Percentiles rank a stretch among this genome's conserved stretches.
phyloP scores from a whole-genome alignment of 2,329 filamentous ascomycete species.

The Talaromyces piceae region DNA sequence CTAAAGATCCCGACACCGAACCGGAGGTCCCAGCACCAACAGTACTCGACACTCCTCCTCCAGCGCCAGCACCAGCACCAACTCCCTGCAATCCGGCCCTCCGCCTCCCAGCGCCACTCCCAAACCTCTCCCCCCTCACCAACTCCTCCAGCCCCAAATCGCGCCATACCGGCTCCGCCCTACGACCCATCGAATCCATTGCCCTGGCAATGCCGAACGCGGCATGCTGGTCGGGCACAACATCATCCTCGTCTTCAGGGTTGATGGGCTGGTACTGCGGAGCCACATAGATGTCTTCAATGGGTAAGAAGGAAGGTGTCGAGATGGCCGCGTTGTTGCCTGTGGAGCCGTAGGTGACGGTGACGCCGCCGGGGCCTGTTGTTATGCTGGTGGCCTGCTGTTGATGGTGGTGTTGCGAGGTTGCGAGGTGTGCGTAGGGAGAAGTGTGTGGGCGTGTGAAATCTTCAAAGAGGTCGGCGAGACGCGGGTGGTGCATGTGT shows the following conservation, averaged over 20 bases:
- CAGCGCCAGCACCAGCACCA: slow-evolving; percentile 17
- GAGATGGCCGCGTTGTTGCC: slow-evolving; percentile 22
- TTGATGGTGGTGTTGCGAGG: slow-evolving; percentile 11
- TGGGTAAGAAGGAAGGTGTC: slow-evolving; percentile 39
- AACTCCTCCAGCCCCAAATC: slow-evolving; percentile 51
- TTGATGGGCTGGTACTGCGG: slow-evolving; percentile 56
- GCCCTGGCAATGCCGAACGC: slow-evolving; percentile 59
- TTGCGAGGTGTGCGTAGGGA: slow-evolving; percentile 14
- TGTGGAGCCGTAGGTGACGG: slow-evolving; percentile 22
- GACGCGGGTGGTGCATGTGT: slow-evolving; percentile 42
- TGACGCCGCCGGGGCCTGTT: background rate
- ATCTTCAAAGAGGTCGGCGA: slow-evolving; percentile 45
- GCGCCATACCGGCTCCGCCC: slow-evolving; percentile 49
- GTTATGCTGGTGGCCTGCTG: slow-evolving; percentile 14
- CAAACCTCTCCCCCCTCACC: slow-evolving; percentile 25
- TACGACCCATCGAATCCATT: slow-evolving; percentile 38
- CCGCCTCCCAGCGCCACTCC: background rate
- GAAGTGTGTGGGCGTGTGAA: slow-evolving; percentile 40
- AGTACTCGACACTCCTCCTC: slow-evolving; percentile 7
- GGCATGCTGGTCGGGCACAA: slow-evolving; percentile 60
- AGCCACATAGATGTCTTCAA: slow-evolving; percentile 55
- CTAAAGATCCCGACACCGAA: background rate
- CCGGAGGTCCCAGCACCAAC: slow-evolving; percentile 14
- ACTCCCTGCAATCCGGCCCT: slow-evolving; percentile 4
- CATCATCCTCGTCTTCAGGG: slow-evolving; percentile 60